A percentile compares a stretch with the other conserved stretches of the same genome.
These are phyloP conservation scores for Puccinia hordei DNA, from an alignment of 1,284 basidiomycete genomes.

Conservation along the genomic window DNA sequence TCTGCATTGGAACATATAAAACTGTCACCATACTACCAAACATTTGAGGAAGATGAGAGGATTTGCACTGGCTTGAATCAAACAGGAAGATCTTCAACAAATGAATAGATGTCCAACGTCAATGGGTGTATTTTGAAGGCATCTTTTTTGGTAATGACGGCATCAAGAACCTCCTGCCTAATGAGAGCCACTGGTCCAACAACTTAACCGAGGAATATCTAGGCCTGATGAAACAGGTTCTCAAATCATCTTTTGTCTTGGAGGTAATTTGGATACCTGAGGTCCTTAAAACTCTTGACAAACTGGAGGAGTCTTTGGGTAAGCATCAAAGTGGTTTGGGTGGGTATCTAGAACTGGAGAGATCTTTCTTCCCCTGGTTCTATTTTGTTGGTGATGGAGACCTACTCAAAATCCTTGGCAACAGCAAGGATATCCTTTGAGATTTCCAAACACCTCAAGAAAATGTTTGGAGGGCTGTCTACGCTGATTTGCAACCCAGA, in stretches of 20 bases:
- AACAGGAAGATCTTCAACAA: constrained; percentile 96
- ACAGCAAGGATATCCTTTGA: constrained; percentile 95
- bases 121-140: constrained; percentile 99
- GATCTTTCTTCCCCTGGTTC: constrained; percentile 96
- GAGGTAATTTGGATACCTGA: constrained; percentile 96
- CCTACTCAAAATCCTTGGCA: constrained; percentile 96
- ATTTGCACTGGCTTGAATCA: constrained; percentile 75
- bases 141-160: constrained; percentile 98
- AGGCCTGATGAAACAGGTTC: constrained; percentile 98
- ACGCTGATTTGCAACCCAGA: constrained; percentile 75
- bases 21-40: constrained; percentile 90
- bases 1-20: constrained; percentile 97
- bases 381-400: constrained; percentile 99
- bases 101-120: constrained; percentile 98
- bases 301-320: constrained; percentile 87
- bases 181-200: constrained; percentile 93
- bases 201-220: constrained; percentile 99
- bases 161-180: constrained; percentile 95
- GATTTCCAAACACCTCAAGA: constrained; percentile 96
- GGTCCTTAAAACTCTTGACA: constrained; percentile 94
- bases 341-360: constrained; percentile 96
- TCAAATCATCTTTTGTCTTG: constrained; percentile 95
- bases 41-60: constrained; percentile 61
- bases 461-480: constrained; percentile 99
- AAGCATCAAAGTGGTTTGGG: constrained; percentile 98